Percentiles rank a stretch among this genome's conserved stretches.
Conservation (phyloP, 495 filamentous ascomycete species). For the Letharia lupina region DNA sequence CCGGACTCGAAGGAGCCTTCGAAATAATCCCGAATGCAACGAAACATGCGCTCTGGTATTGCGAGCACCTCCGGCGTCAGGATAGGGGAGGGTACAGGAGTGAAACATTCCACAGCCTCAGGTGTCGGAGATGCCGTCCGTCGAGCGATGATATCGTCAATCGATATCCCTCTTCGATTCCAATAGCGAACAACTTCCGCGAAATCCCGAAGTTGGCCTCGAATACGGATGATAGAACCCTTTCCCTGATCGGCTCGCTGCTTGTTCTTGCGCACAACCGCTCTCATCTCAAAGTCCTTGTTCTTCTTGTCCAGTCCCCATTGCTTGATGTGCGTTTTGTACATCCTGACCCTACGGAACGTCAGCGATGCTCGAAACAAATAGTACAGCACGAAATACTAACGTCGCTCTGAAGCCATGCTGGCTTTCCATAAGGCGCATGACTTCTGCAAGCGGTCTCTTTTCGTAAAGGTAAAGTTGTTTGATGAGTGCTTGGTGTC, state of each 20-base stretch:
- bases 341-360: constrained; percentile 18
- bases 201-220: constrained; percentile 4
- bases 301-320: constrained; percentile 29
- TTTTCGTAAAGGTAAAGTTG: constrained; percentile 16
- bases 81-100: neutral
- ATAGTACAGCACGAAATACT: constrained; percentile 4
- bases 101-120: constrained; percentile 14
- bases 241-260: constrained; percentile 14
- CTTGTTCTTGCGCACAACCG: constrained; percentile 27
- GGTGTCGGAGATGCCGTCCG: constrained; percentile 7
- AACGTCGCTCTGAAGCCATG: constrained; percentile 28
- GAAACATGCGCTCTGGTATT: constrained; percentile 10
- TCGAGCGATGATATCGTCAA: constrained; percentile 15
- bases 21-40: constrained; percentile 1
- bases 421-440: constrained; percentile 22
- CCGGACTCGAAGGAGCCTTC: constrained; percentile 15
- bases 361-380: neutral
- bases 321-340: constrained; percentile 26
- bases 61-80: constrained; percentile 7
- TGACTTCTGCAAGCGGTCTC: constrained; percentile 19
- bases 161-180: neutral
- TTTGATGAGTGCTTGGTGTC: constrained; percentile 9
- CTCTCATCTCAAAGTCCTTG: constrained; percentile 29
- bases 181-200: constrained; percentile 14
- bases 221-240: constrained; percentile 7